Evolutionary conservation across 2,329 filamentous ascomycete genomes (phyloP).

Genomic region (Beauveria medogensis): DNA sequence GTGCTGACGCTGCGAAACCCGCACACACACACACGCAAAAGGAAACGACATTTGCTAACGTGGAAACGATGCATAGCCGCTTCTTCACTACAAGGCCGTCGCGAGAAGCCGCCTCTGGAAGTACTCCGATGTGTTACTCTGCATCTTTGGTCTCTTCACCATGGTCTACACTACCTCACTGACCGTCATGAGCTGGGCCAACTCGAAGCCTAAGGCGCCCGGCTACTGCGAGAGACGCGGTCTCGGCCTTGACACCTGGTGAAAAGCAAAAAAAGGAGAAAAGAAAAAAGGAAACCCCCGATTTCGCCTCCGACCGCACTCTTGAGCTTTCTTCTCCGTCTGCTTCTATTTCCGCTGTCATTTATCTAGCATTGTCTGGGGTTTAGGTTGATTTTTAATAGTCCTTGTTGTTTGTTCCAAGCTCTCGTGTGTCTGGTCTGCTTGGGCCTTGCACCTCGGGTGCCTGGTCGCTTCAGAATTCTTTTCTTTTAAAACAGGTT

Average conservation of each 20-base stretch:
- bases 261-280: neutral
- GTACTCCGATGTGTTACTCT: conserved; percentile 64
- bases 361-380: conserved; percentile 8
- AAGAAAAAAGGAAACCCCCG: no score
- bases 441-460: neutral
- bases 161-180: conserved; percentile 89
- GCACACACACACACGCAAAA: neutral
- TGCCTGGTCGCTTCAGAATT: neutral
- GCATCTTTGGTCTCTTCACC: conserved; percentile 73
- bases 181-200: conserved; percentile 81
- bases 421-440: neutral
- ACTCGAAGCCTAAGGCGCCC: conserved; percentile 40
- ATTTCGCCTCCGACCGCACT: neutral
- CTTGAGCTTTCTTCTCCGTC: neutral
- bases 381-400: conserved; percentile 5
- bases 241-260: conserved; percentile 5
- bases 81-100: conserved; percentile 80
- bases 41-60: conserved; percentile 22
- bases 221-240: conserved; percentile 45
- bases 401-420: neutral
- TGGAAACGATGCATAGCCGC: conserved; percentile 49
- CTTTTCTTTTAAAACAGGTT: neutral
- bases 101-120: conserved; percentile 62
- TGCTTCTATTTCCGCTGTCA: neutral
- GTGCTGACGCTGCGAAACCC: conserved; percentile 22